phyloP scores from a whole-genome alignment of 148 eudicot genomes.

The Suaeda aralocaspica region DNA sequence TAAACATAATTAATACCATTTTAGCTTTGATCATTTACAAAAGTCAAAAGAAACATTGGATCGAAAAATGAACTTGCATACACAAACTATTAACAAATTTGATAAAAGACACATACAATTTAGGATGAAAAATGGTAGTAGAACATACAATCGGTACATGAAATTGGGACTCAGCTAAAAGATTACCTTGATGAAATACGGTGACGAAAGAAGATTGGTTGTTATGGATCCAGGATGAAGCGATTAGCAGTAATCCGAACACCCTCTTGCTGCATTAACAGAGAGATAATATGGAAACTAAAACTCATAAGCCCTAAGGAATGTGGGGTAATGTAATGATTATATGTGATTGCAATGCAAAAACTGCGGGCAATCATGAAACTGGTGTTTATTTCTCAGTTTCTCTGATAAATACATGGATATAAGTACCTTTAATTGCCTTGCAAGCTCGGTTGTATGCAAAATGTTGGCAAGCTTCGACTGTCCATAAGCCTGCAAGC shows the following conservation, averaged over 20 bases:
- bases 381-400: too few relatives aligned
- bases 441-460: conserved; percentile 74
- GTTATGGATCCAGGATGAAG: conserved; percentile 85
- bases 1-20: neutral
- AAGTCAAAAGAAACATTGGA: too few relatives aligned
- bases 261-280: conserved; percentile 60
- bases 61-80: too few relatives aligned
- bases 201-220: conserved; percentile 71
- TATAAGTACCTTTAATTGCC: conserved; percentile 52
- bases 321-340: neutral
- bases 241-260: conserved; percentile 70
- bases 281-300: neutral
- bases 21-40: too few relatives aligned
- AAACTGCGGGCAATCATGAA: neutral
- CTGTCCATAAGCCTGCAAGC: conserved; percentile 69
- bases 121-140: too few relatives aligned
- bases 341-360: neutral
- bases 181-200: conserved; percentile 47
- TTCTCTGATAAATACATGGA: neutral
- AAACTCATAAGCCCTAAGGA: neutral
- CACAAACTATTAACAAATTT: too few relatives aligned
- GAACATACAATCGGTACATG: neutral
- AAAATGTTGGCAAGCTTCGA: conserved; percentile 85
- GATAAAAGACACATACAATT: too few relatives aligned
- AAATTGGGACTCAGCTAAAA: neutral